Evolutionary conservation across 1,139 yeast species (phyloP), one percentile per base, ranked within the genome.

Genomic region (Geotrichum candidum): DNA sequence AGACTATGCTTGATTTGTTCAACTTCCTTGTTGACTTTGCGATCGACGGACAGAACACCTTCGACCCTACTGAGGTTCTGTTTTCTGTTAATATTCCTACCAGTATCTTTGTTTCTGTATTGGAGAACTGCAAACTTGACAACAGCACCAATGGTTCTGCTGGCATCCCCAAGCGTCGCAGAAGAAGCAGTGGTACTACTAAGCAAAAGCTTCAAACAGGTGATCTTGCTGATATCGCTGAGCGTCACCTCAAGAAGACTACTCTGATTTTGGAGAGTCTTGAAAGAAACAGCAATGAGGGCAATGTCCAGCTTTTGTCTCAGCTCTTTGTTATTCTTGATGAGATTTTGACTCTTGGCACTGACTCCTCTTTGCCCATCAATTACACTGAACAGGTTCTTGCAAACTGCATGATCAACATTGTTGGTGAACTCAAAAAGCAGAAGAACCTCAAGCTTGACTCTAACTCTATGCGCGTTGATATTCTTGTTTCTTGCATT

Each of bases 291-390:
- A 82, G 61, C 73, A 84, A 62, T 80, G 69, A 65, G 84, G 45
- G 83, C 78, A 52, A 77, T 86, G 64, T 79, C 82, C 69, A 82
- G 79, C 68, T 82, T 81, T 56, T 81, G 82, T 68, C 74, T 6
- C 72, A 70, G 45, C 67, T 78, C 45, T 90, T 95, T 76, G 83
- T 82, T 65, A 81, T 90, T 54, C 80, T 94, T 59, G 87, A 95
- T 58, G 98, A 94, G 72, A 80, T 92, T 68, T 91, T 92, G 71
- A 86, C 95, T 52, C 80, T 94, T 62, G 97, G 96, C 58, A 85
- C 85, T 65, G 98, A 92, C 72, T 96, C 97, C 48, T 90, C 90
- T 64, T 79, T 94, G 64, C 97, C 99, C 9, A 94, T 92, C 4
- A 79, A 89, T 56, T 94, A 92, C 70, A 88, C 96, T 1, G 96